Conservation (phyloP, 139 green algal species). For the Choricystis sp. region DNA sequence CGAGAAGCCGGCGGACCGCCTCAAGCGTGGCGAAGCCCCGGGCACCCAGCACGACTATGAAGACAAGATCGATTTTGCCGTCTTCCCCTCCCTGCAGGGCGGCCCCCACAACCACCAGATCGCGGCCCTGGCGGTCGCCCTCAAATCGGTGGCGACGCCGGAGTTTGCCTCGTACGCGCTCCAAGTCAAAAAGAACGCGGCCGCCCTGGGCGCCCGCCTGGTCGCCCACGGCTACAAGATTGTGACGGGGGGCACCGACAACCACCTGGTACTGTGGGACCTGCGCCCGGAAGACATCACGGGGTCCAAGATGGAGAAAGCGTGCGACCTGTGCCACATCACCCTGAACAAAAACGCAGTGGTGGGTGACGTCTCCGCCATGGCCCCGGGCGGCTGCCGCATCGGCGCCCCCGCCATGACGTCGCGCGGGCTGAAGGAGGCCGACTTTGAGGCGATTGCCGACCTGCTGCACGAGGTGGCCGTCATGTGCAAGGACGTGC, state of each 20-base stretch:
- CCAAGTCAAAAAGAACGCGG: constrained; percentile 50
- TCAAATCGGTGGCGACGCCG: constrained; percentile 43
- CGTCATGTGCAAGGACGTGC: constrained; percentile 55
- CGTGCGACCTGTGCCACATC: constrained; percentile 71
- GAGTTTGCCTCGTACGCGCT: constrained; percentile 43
- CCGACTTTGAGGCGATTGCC: constrained; percentile 51
- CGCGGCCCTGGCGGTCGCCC: constrained; percentile 56
- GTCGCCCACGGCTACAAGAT: constrained; percentile 53
- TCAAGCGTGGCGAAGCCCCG: constrained; percentile 34
- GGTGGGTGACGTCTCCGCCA: constrained; percentile 58
- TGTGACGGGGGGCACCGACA: constrained; percentile 70
- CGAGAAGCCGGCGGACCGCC: constrained; percentile 34
- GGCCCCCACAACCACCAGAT: constrained; percentile 87
- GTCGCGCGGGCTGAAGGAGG: constrained; percentile 39
- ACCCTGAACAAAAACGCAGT: constrained; percentile 88
- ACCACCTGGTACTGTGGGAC: constrained; percentile 81
- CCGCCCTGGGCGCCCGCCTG: constrained; percentile 40
- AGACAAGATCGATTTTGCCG: constrained; percentile 70
- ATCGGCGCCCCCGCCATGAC: constrained; percentile 78
- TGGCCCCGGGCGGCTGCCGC: constrained; percentile 63
- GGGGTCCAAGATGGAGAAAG: constrained; percentile 71
- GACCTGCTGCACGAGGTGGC: constrained; percentile 52
- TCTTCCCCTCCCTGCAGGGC: constrained; percentile 73
- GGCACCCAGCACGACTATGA: constrained; percentile 55
- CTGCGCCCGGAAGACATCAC: constrained; percentile 60